Evolutionary conservation across 2,329 filamentous ascomycete genomes (phyloP).

Genomic region (Neofusicoccum cordaticola): DNA sequence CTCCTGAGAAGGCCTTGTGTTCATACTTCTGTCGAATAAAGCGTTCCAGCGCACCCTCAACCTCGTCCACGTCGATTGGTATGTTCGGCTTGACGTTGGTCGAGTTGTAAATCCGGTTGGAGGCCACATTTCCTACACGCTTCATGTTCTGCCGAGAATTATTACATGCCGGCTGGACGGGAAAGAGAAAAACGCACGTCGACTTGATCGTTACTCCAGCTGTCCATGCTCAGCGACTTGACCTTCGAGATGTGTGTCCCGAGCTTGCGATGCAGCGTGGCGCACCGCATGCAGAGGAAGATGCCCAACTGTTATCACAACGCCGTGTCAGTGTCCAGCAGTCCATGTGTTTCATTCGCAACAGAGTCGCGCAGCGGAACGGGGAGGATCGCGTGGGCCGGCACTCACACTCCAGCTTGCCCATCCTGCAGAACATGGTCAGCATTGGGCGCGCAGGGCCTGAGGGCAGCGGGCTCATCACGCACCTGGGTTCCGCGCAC

Average conservation of each 20-base stretch:
- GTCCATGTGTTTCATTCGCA: background rate
- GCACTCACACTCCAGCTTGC: constrained; percentile 88
- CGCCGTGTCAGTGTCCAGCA: constrained; percentile 4
- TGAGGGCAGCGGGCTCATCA: constrained; percentile 19
- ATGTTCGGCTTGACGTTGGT: constrained; percentile 78
- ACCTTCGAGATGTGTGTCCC: constrained; percentile 98
- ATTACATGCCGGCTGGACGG: constrained; percentile 18
- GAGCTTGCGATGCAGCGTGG: constrained; percentile 89
- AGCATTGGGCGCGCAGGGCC: constrained; percentile 8
- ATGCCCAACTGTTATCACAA: constrained; percentile 68
- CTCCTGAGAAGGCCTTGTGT: constrained; percentile 52
- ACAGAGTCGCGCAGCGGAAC: background rate
- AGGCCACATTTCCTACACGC: constrained; percentile 78
- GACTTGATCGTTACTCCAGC: constrained; percentile 92
- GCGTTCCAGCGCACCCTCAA: constrained; percentile 89
- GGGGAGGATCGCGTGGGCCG: background rate
- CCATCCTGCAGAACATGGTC: constrained; percentile 63
- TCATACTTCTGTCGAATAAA: constrained; percentile 96
- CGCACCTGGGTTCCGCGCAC: constrained; percentile 85
- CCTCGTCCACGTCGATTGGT: constrained; percentile 87
- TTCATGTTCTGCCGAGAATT: constrained; percentile 74
- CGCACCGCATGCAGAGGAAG: constrained; percentile 97
- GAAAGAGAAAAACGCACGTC: constrained; percentile 63
- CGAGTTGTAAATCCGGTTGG: constrained; percentile 88
- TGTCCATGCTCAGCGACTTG: constrained; percentile 98